A percentile compares a stretch with the other conserved stretches of the same genome.
Evolutionary conservation across 257 asterid species (phyloP).

Genomic region (Oldenlandia corymbosa): DNA sequence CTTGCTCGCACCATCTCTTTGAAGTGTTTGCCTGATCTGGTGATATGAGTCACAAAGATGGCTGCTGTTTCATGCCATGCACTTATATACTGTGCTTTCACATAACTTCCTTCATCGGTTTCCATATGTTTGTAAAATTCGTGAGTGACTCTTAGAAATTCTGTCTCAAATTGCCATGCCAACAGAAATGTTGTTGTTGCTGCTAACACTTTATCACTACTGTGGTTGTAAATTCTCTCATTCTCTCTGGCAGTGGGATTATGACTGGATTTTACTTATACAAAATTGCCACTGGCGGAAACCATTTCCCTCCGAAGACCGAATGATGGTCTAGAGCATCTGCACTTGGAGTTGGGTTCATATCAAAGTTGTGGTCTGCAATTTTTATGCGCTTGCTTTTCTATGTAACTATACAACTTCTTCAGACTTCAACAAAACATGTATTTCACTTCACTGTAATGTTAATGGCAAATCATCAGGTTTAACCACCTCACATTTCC

Average conservation of each 20-base stretch:
- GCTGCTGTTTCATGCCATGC: neutral
- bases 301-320: constrained; percentile 58
- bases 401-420: neutral
- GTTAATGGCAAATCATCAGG: neutral
- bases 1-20: neutral
- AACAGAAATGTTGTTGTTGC: no score
- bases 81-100: neutral
- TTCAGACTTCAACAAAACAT: neutral
- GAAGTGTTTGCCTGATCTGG: neutral
- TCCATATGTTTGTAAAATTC: neutral
- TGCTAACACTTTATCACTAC: no score
- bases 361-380: neutral
- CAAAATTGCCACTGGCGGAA: constrained; percentile 79
- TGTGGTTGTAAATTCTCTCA: constrained; percentile 1
- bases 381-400: neutral
- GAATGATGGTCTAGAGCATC: constrained; percentile 33
- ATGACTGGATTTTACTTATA: constrained; percentile 72
- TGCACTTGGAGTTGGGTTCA: constrained; percentile 1
- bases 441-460: neutral
- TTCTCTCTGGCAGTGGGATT: constrained; percentile 44
- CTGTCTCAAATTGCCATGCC: neutral
- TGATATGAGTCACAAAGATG: no score
- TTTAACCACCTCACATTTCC: neutral
- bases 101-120: neutral
- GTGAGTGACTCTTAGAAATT: neutral